These are phyloP conservation scores for Chlamydomonas reinhardtii DNA, from an alignment of 163 green algal species.

Conservation along the genomic window DNA sequence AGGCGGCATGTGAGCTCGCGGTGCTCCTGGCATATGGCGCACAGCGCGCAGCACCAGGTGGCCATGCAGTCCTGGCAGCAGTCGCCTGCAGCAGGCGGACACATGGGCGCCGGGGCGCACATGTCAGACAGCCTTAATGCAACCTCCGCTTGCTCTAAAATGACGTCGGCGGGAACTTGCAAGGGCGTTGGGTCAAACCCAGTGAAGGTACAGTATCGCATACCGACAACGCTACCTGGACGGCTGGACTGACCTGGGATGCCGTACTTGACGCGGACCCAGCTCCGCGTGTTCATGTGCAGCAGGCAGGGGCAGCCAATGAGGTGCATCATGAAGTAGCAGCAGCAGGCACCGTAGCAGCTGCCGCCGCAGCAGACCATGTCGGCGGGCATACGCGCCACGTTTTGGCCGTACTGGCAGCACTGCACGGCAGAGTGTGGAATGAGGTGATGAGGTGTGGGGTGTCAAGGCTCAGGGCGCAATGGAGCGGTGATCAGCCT, in stretches of 20 bases:
- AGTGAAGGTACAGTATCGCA: too few species aligned
- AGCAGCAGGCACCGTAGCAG: constrained; percentile 25
- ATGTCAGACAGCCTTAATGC: too few species aligned
- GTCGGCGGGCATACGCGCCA: not conserved
- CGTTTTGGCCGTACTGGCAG: constrained; percentile 39
- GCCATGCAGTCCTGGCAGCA: not conserved
- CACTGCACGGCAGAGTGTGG: not conserved
- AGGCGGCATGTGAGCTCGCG: constrained; percentile 14
- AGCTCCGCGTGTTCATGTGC: not conserved
- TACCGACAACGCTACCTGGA: too few species aligned
- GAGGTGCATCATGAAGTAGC: constrained; percentile 6
- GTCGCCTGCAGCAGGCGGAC: not conserved
- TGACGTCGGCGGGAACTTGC: too few species aligned
- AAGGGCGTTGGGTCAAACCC: too few species aligned
- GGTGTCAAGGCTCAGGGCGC: too few species aligned
- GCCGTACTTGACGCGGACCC: not conserved
- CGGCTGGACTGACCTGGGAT: constrained; percentile 5
- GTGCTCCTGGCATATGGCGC: constrained; percentile 35
- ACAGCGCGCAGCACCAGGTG: not conserved
- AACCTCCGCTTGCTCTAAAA: too few species aligned
- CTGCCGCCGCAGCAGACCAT: constrained; percentile 20
- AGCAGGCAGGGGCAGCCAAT: not conserved
- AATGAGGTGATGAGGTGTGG: not conserved
- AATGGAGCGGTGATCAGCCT: too few species aligned
- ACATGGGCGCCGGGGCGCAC: too few species aligned